Base-by-base conservation (phyloP, 2,329 filamentous ascomycete genomes). In the Blastomyces emzantsi region DNA sequence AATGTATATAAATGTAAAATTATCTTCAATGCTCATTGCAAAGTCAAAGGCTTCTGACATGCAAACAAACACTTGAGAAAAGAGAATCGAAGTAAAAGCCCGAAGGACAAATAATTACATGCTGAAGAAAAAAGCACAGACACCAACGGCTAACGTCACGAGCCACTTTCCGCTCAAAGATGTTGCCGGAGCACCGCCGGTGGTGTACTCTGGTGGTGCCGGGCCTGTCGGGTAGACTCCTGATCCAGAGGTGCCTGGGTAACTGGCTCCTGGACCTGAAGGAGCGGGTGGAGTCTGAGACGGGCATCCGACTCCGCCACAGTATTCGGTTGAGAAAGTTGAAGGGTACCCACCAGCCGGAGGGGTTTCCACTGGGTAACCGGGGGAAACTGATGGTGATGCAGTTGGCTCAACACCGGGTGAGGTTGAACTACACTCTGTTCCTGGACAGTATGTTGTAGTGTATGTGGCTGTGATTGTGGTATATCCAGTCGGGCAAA, bases 401-500 rank as follows among this genome's bases (percentile, higher is more conserved):
- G 73, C 62, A 39, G 73, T 76, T 39, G 76, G 70, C 36, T 74
- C 74, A 55, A 77, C 75, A 1, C 74, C 75, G 2, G 75, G 76
- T 9, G 76, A 66, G 13, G 68, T 70, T 3, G 67, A 30, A 3
- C 73, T 71, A 15, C 72, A 67, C 4, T 56, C 66, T 17, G 71
- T 72, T 19, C 69, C 72, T 3, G 75, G 73, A 65, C 73, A 77
- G 61, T 74, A 72, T 4, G 71, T 75, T 19, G 74, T 75, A 11
- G 76, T 78, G 55, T 73, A 70, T 0, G 75, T 75, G 3, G 73
- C 73, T 1, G 74, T 76, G 59, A 77, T 71, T 6, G 75, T 78
- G 47, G 74, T 77, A 67, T 75, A 78, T 6, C 77, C 77, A 33
- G 75, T 77, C 3, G 77, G 73, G 64, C 76, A 78, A 66, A 79